A percentile compares a stretch with the other conserved stretches of the same genome.
These are phyloP conservation scores for Macrolepiota albuminosa DNA, from an alignment of 768 basidiomycete species.

Conservation along the genomic window DNA sequence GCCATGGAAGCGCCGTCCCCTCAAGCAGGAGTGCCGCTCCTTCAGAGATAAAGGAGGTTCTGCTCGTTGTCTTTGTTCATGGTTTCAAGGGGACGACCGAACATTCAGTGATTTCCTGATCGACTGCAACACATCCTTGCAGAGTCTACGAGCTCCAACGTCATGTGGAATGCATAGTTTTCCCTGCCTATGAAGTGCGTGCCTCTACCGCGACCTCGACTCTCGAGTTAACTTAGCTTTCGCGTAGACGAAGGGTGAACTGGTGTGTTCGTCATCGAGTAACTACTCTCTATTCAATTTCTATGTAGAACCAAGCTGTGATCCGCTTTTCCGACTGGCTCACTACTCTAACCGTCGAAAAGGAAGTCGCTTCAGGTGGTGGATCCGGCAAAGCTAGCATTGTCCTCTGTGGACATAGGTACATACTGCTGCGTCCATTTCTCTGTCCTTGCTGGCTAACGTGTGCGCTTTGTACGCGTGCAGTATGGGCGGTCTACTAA, in stretches of 20 bases:
- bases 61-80: slow-evolving; percentile 76
- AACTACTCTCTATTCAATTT: not conserved
- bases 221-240: not conserved
- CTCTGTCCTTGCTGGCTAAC: not conserved
- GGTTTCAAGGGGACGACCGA: slow-evolving; percentile 62
- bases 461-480: not conserved
- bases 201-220: not conserved
- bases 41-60: slow-evolving; percentile 30
- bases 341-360: slow-evolving; percentile 80
- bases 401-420: slow-evolving; percentile 90
- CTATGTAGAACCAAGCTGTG: slow-evolving; percentile 67
- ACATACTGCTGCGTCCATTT: slow-evolving; percentile 10
- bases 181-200: slow-evolving; percentile 84
- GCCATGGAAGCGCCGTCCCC: not conserved
- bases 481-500: slow-evolving; percentile 92
- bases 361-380: slow-evolving; percentile 71
- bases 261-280: slow-evolving; percentile 46
- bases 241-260: slow-evolving; percentile 78
- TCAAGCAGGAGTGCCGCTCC: not conserved
- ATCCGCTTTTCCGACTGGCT: slow-evolving; percentile 90
- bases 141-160: slow-evolving; percentile 47
- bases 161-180: slow-evolving; percentile 71
- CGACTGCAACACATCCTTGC: slow-evolving; percentile 73
- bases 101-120: slow-evolving; percentile 73
- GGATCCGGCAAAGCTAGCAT: slow-evolving; percentile 78